Evolutionary conservation across 495 filamentous ascomycete genomes (phyloP), one percentile per base, ranked within the genome.

Genomic region (Aspergillus affinis): DNA sequence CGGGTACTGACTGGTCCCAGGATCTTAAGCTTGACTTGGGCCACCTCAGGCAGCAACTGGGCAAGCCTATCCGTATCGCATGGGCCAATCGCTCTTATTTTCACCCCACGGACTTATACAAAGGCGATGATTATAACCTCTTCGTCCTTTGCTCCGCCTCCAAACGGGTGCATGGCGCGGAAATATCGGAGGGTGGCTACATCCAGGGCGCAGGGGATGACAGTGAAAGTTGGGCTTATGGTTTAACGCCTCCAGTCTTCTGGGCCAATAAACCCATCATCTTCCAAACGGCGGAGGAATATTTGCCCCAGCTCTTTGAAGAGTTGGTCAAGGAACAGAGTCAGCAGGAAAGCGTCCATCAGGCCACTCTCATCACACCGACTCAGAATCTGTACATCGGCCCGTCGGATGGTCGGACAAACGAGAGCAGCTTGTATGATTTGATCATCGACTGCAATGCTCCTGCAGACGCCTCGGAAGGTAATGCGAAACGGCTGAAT

Each of bases 131-230:
- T 0, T 74, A 84, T 46, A 88, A 83, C 62, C 80, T 90, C 23
- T 82, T 88, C 0, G 78, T 97, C 0, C 80, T 97, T 12, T 93
- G 93, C 71, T 92, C 92, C 3, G 86, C 89, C 23, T 96, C 92
- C 0, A 80, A 85, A 41, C 79, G 88, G 12, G 83, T 90, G 0
- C 74, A 72, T 15, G 87, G 86, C 6, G 82, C 81, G 0, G 89
- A 91, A 66, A 79, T 86, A 55, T 85, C 84, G 29, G 83, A 84
- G 61, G 85, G 84, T 4, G 89, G 87, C 26, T 98, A 98, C 68
- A 90, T 98, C 61, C 94, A 97, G 72, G 94, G 94, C 23, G 92
- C 93, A 13, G 93, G 88, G 6, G 93, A 98, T 74, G 93, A 98
- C 67, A 90, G 87, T 19, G 93, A 98, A 74, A 87, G 86, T 45